Evolutionary conservation across 495 filamentous ascomycete genomes (phyloP), one percentile per base, ranked within the genome.

Genomic region (Aspergillus leporis): DNA sequence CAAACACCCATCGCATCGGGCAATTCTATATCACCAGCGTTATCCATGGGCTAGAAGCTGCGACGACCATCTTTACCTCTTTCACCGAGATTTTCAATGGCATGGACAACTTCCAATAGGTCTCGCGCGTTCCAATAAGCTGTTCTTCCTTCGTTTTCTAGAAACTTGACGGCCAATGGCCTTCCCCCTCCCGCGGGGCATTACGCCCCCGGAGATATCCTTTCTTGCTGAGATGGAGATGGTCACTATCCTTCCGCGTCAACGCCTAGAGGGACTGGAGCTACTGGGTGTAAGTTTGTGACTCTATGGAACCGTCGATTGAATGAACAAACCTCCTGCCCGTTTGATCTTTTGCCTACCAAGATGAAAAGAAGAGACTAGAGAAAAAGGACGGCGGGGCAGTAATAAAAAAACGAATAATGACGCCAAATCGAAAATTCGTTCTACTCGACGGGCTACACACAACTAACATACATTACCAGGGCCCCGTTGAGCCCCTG

Each of bases 161-260:
- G 30, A 38, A 51, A 31, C 8, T 22, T 51, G 59, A 66, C 52
- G 53, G 32, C 30, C 67, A 59, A 97, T 97, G 92, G 92, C 92
- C 31, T 85, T 93, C 55, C 90, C 90, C 54, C 78, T 93, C 36
- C 90, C 88, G 25, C 84, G 88, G 60, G 92, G 92, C 75, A 84
- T 96, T 22, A 91, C 90, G 56, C 91, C 93, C 57, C 77, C 88
- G 61, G 94, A 98, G 77, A 88, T 97, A 45, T 90, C 92, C 66
- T 98, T 98, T 73, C 83, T 97, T 47, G 95, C 93, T 72, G 94
- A 98, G 76, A 97, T 97, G 90, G 92, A 97, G 74, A 83, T 88
- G 66, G 89, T 98, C 47, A 96, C 93, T 1, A 83, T 98, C 12
- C 84, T 98, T 41, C 94, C 94, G 54, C 91, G 94, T 31, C 93